Evolutionary conservation across 306 rosid genomes (phyloP), one percentile per base, ranked within the genome.

Genomic region (Citrullus colocynthis): DNA sequence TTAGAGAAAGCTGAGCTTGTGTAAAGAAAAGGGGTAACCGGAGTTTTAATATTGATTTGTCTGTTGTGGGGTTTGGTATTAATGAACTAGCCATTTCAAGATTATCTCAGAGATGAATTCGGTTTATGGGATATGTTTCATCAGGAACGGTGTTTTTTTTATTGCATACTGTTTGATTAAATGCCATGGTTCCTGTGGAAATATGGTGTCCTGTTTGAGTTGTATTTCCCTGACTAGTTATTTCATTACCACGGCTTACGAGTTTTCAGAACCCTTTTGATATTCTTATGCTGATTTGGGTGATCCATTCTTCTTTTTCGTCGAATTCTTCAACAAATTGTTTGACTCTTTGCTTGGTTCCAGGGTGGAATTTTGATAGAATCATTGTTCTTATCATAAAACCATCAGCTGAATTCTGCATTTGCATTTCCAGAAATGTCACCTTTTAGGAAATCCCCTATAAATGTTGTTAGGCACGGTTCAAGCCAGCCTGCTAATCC

Each of bases 361-460:
- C 77, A 73, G 76, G 57, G 76, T 51, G 59, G 45, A 73, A 51
- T 9, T 51, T 17, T 73, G 77, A 51, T 73, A 49, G 28, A 24
- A 51, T 73, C 41, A 30, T 73, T 5, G 7, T 73, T 28, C 39
- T 32, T 73, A 45, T 15, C 61, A 71, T 30, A 18, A 34, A 74
- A 54, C 41, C 63, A 54, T 51, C 45, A 54, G 18, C 78, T 52
- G 30, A 52, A 52, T 52, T 59, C 79, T 59, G 57, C 79, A 59
- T 60, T 59, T 77, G 73, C 44, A 13, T 44, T 30, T 18, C 14
- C 28, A 77, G 56, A 48, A 77, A 77, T 77, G 80, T 77, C 69
- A 41, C 59, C 39, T 30, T 62, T 77, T 30, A 77, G 69, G 74
- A 77, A 77, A 48, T 77, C 73, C 37, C 69, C 65, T 37, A 37